These are phyloP conservation scores for Alternaria longipes DNA, from an alignment of 2,329 filamentous ascomycete species.

Conservation along the genomic window DNA sequence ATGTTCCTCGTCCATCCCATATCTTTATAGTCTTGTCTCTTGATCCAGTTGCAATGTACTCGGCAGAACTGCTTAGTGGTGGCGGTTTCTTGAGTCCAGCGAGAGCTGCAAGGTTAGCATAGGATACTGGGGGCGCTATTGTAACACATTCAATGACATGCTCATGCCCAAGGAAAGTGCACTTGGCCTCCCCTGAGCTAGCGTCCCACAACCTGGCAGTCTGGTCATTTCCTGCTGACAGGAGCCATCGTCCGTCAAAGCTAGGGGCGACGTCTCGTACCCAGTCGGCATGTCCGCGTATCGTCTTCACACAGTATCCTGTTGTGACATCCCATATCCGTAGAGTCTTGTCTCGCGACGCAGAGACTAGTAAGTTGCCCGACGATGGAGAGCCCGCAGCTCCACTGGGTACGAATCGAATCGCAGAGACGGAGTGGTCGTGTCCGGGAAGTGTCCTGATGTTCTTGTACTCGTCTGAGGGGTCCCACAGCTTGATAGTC, in stretches of 20 bases:
- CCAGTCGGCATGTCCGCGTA: constrained; percentile 87
- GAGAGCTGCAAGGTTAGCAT: constrained; percentile 77
- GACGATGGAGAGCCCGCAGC: constrained; percentile 80
- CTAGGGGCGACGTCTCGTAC: constrained; percentile 88
- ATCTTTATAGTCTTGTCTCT: constrained; percentile 90
- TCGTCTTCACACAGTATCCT: constrained; percentile 90
- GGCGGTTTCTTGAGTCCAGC: constrained; percentile 87
- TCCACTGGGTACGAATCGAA: constrained; percentile 87
- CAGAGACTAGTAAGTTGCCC: constrained; percentile 85
- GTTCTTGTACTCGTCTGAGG: constrained; percentile 91
- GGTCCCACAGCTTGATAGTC: constrained; percentile 96
- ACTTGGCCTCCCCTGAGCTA: constrained; percentile 76
- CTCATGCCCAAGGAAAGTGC: constrained; percentile 85
- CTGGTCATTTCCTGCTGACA: constrained; percentile 85
- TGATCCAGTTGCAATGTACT: constrained; percentile 89
- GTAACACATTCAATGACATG: constrained; percentile 87
- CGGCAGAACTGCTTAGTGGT: constrained; percentile 75
- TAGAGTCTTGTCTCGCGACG: constrained; percentile 84
- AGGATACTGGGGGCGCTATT: constrained; percentile 81
- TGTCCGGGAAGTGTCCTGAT: constrained; percentile 90
- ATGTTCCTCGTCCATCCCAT: constrained; percentile 85
- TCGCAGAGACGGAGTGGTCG: constrained; percentile 88
- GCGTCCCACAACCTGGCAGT: constrained; percentile 88
- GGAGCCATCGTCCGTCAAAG: constrained; percentile 80
- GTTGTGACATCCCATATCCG: constrained; percentile 94